Base-by-base conservation (phyloP, 1,284 basidiomycete species). In the Lentinula novae-zelandiae region DNA sequence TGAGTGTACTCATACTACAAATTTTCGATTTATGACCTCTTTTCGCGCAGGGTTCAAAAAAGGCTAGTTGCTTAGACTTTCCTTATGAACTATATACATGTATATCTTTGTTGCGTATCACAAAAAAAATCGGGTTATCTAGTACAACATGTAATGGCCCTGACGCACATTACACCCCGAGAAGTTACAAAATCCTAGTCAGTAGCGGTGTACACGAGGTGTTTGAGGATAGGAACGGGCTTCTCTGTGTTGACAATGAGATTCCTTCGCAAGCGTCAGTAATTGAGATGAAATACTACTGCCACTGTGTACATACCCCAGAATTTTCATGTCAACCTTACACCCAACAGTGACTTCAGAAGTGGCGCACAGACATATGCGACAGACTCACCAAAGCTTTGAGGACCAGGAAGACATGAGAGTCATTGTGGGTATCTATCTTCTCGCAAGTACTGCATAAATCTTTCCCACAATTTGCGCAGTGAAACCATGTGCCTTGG, bases 371-470 rank as follows among this genome's bases (percentile, higher is more conserved):
- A 36, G 5, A 50, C 22, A 10, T 52, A 31, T 1, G n/a, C 34
- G 53, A 27, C 40, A 60, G 60, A 49, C 81, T 71, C 64, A 93
- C 91, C 51, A 80, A 76, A 1, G 90, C 85, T 73, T 96, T 96
- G 77, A 96, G 90, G 8, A 92, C 89, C 34, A 94, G 78, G 73
- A 95, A 96, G 46, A 92, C 77, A 70, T 96, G 93, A 2, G 83
- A 86, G 59, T 83, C 78, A 67, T 95, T 84, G 69, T 96, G 93
- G 48, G 88, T 89, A 66, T 92, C 91, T 34, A 91, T 75, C 60
- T 76, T 78, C 70, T 94, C 89, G 64, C 93, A 95, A 38, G 81
- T 81, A 59, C 86, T 84, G 73, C 93, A 95, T 17, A 95, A 77
- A 71, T 95, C 93, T 64, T 82, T 86, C 4, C 83, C 81, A 69